phyloP scores from a whole-genome alignment of 768 basidiomycete species.

The Leccinellum albellum region DNA sequence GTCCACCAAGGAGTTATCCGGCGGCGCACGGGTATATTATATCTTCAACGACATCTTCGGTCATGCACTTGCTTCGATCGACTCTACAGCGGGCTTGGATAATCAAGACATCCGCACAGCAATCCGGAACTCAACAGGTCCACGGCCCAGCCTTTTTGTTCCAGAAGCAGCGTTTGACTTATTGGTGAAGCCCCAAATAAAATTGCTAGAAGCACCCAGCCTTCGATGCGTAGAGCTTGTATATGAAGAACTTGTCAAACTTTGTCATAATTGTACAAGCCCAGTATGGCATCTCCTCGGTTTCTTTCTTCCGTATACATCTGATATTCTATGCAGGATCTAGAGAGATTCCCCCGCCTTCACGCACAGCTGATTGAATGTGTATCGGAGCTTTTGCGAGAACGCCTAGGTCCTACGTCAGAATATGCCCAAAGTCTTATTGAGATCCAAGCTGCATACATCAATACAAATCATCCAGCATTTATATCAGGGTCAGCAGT shows the following conservation, averaged over 20 bases:
- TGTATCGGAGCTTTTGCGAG: constrained; percentile 92
- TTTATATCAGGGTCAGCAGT: constrained; percentile 80
- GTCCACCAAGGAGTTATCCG: constrained; percentile 96
- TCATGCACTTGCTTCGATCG: constrained; percentile 81
- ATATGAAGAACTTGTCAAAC: constrained; percentile 98
- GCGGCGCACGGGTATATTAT: constrained; percentile 97
- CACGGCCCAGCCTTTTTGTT: constrained; percentile 92
- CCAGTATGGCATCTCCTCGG: constrained; percentile 45
- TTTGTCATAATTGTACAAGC: constrained; percentile 97
- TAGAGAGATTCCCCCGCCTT: constrained; percentile 91
- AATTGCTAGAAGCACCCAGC: constrained; percentile 90
- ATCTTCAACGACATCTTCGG: constrained; percentile 99
- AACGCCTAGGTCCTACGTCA: constrained; percentile 92
- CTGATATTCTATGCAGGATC: constrained; percentile 54
- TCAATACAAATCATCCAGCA: constrained; percentile 98
- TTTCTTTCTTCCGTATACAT: neutral
- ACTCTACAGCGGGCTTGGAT: constrained; percentile 87
- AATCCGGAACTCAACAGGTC: constrained; percentile 97
- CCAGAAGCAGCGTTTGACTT: constrained; percentile 97
- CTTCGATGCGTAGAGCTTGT: constrained; percentile 95
- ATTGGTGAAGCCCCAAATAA: constrained; percentile 97
- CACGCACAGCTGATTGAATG: constrained; percentile 94
- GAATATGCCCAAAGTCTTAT: constrained; percentile 97
- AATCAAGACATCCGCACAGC: constrained; percentile 96
- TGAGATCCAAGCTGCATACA: constrained; percentile 96